Evolutionary conservation across 179 eudicot species (phyloP).

Genomic region (Vitellaria paradoxa): DNA sequence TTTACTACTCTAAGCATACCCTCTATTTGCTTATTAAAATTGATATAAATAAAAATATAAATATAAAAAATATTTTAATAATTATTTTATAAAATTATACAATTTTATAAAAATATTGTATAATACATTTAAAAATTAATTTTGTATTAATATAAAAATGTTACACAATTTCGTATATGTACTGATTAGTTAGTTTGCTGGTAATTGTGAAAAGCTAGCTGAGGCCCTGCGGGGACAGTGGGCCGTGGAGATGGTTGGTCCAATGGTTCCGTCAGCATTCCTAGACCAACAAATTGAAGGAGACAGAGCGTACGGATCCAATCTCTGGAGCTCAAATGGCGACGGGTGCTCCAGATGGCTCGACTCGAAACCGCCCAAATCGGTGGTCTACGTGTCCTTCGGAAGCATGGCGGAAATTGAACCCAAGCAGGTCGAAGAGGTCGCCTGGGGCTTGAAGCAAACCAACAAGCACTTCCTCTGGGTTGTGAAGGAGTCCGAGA

Average conservation of each 20-base stretch:
- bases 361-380: slow-evolving; percentile 34
- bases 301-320: slow-evolving; percentile 40
- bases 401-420: slow-evolving; percentile 50
- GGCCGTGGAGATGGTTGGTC: slow-evolving; percentile 45
- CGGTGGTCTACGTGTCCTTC: slow-evolving; percentile 44
- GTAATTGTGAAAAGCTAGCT: slow-evolving; percentile 20
- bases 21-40: no score
- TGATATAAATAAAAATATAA: no score
- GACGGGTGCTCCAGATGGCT: slow-evolving; percentile 37
- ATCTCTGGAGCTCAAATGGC: slow-evolving; percentile 39
- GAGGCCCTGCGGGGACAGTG: slow-evolving; percentile 28
- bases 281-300: slow-evolving; percentile 40
- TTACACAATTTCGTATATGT: no score
- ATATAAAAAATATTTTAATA: no score
- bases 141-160: no score
- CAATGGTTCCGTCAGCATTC: slow-evolving; percentile 48
- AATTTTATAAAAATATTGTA: no score
- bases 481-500: slow-evolving; percentile 40
- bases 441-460: slow-evolving; percentile 27
- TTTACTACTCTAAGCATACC: no score
- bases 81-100: no score
- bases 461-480: slow-evolving; percentile 32
- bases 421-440: slow-evolving; percentile 34
- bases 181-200: no score
- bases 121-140: no score